Base-by-base conservation (phyloP, 129 eudicot genomes). In the Escallonia rubra region DNA sequence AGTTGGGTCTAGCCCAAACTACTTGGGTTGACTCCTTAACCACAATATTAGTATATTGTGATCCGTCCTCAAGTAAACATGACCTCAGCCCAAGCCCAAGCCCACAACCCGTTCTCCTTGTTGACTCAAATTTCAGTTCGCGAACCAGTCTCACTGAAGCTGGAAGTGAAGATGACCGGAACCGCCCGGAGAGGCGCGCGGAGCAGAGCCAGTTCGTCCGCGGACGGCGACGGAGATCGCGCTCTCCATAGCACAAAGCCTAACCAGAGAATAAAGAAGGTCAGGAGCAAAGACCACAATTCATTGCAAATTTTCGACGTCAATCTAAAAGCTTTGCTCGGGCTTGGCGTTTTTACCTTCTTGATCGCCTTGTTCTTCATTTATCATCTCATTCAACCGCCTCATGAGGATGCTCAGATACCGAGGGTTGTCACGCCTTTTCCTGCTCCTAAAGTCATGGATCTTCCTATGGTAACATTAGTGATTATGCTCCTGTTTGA, bases 391-490 rank as follows among this genome's bases (percentile, higher is more conserved):
- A 61, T 81, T 60, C 81, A 65, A 11, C 72, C 72, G 44, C 52
- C 77, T 52, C 83, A 49, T 41, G 80, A 61, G 41, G 77, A 64
- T 42, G 70, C 65, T 57, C 74, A 13, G 39, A 75, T 63, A 78
- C 90, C 92, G n/a, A 66, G 99, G 65, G 97, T 87, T 57, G 75
- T 87, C 72, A 94, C 97, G 11, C 99, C 99, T 1, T 90, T 94
- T 71, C 90, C 96, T 23, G 92, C 87, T n/a, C 99, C 99, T 2
- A 94, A 85, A 73, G 84, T 94, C 63, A 87, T 81, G 85, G 99
- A 89, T 86, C 94, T 94, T 77, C 93, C 86, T 10, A 91, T 90
- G 96, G 99, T 91, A 58, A 79, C 34, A 23, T 23, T 23, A 52
- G 57, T 10, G 4, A 52, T 52, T n/a, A 13, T 52, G 57, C 34